Conservation (phyloP, 768 basidiomycete genomes). For the Collybia nuda region DNA sequence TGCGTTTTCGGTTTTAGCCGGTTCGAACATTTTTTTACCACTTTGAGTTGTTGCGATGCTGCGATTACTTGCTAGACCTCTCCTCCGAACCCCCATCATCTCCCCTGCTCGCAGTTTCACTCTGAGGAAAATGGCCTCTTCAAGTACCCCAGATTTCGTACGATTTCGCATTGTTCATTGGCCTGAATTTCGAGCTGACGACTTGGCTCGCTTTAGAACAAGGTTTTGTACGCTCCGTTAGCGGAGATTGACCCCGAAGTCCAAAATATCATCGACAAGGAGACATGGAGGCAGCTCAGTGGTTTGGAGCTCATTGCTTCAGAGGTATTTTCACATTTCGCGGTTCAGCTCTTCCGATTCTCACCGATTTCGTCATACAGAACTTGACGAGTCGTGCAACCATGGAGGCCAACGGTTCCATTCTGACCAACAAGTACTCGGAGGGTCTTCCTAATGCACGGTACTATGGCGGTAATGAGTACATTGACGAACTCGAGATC, state of each 20-base stretch:
- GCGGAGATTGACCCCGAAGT: conserved; percentile 93
- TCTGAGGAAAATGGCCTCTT: conserved; percentile 57
- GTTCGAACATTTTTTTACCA: conserved; percentile 15
- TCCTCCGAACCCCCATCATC: conserved; percentile 32
- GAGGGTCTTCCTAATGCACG: conserved; percentile 98
- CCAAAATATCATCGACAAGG: conserved; percentile 97
- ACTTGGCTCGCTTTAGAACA: conserved; percentile 62
- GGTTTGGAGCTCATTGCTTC: conserved; percentile 99
- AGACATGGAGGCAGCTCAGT: conserved; percentile 97
- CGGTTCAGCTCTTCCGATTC: not conserved
- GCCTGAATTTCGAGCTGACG: not conserved
- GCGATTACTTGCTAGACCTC: conserved; percentile 35
- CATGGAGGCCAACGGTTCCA: conserved; percentile 98
- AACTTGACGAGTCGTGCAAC: conserved; percentile 95
- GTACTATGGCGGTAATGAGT: conserved; percentile 98
- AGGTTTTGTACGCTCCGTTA: conserved; percentile 83
- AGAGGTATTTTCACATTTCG: conserved; percentile 57
- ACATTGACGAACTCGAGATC: conserved; percentile 93
- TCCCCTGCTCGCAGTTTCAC: conserved; percentile 23
- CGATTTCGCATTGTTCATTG: conserved; percentile 20
- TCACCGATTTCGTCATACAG: conserved; percentile 34
- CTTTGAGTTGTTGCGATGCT: conserved; percentile 28
- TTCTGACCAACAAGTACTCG: conserved; percentile 99
- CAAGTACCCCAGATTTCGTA: conserved; percentile 62
- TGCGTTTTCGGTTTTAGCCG: conserved; percentile 19